phyloP scores from a whole-genome alignment of 2,329 filamentous ascomycete genomes.

The Fusarium duplospermum region DNA sequence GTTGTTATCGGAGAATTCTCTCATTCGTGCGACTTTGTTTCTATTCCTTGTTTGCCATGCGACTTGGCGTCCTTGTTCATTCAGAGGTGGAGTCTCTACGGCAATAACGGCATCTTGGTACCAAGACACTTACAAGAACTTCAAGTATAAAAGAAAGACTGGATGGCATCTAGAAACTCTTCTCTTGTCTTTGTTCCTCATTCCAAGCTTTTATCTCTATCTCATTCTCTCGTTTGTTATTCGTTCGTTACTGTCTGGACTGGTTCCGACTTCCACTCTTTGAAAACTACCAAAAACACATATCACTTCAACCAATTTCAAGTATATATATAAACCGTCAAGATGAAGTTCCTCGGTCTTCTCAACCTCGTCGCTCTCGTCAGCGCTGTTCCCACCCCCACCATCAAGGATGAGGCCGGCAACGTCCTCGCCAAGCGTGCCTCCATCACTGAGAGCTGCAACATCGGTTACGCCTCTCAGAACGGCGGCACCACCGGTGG shows the following conservation, averaged over 20 bases:
- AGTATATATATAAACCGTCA: slow-evolving; percentile 9
- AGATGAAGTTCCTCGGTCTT: slow-evolving; percentile 50
- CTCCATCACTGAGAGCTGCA: slow-evolving; percentile 50
- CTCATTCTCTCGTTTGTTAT: slow-evolving; percentile 22
- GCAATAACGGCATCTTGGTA: slow-evolving; percentile 15
- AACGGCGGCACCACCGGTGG: slow-evolving; percentile 62
- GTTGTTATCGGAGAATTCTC: slow-evolving; percentile 36
- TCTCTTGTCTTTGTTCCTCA: slow-evolving; percentile 12
- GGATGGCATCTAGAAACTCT: not conserved
- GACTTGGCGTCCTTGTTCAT: not conserved
- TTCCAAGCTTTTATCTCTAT: slow-evolving; percentile 14
- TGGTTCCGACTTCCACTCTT: slow-evolving; percentile 35
- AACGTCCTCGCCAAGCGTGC: slow-evolving; percentile 50
- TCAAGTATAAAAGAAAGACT: slow-evolving; percentile 35
- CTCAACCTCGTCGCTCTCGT: slow-evolving; percentile 47
- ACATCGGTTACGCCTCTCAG: slow-evolving; percentile 50
- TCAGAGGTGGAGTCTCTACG: slow-evolving; percentile 6
- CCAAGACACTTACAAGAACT: slow-evolving; percentile 10
- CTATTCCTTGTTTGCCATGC: not conserved
- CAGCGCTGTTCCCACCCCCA: slow-evolving; percentile 47
- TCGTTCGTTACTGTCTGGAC: slow-evolving; percentile 39
- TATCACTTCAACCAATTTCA: not conserved
- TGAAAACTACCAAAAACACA: slow-evolving; percentile 4
- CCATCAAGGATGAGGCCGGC: slow-evolving; percentile 41
- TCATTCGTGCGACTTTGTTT: slow-evolving; percentile 37